A percentile compares a stretch with the other conserved stretches of the same genome.
Evolutionary conservation across 306 rosid genomes (phyloP).

Genomic region (Cicer yamashitae): DNA sequence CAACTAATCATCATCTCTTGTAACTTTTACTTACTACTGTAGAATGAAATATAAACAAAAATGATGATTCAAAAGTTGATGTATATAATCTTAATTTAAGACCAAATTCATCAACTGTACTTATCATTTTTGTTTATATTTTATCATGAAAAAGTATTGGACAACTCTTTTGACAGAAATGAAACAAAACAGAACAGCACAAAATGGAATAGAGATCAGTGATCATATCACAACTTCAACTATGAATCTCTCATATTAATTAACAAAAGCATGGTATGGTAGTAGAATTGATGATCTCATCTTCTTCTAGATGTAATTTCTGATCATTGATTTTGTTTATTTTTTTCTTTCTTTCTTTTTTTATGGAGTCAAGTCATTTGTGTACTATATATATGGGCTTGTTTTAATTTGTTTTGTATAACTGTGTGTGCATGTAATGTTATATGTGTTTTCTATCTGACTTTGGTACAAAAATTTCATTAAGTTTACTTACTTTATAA

Average conservation of each 20-base stretch:
- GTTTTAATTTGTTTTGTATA: conserved; percentile 53
- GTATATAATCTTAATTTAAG: too few species aligned
- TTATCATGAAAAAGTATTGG: too few species aligned
- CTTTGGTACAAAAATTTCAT: conserved; percentile 26
- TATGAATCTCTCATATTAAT: conserved; percentile 4
- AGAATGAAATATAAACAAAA: too few species aligned
- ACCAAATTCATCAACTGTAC: too few species aligned
- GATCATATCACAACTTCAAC: neutral
- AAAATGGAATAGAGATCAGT: too few species aligned
- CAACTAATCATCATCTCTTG: conserved; percentile 63
- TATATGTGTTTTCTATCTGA: conserved; percentile 42
- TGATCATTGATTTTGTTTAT: conserved; percentile 37
- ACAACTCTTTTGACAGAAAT: too few species aligned
- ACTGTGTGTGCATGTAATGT: conserved; percentile 53
- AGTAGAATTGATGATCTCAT: conserved; percentile 41
- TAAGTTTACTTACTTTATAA: conserved; percentile 35
- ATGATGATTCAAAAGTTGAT: too few species aligned
- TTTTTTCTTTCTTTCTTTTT: neutral
- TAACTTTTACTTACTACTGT: conserved; percentile 37
- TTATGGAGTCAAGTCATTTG: conserved; percentile 39
- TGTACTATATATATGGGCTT: conserved; percentile 54
- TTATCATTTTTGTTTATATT: too few species aligned
- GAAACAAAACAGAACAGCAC: too few species aligned
- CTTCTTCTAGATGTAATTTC: conserved; percentile 39
- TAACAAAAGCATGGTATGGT: conserved; percentile 38